Conservation (phyloP, 108 stramenopile species). For the Epithemia pelagica region DNA sequence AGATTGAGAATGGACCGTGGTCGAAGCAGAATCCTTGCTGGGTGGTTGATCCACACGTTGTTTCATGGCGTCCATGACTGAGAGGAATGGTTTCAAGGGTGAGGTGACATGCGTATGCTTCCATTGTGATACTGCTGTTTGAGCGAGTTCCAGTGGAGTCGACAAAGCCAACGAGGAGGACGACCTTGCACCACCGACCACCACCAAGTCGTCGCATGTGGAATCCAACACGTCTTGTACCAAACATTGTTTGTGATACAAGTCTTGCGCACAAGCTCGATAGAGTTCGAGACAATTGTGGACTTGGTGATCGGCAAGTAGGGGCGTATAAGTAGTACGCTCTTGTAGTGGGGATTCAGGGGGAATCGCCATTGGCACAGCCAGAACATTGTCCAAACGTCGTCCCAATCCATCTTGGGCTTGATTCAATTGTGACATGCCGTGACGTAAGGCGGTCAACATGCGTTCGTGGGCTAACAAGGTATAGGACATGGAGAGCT, state of each 20-base stretch:
- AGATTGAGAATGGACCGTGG: too few relatives aligned
- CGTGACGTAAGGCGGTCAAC: conserved; percentile 39
- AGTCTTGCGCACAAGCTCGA: background rate
- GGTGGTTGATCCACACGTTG: too few relatives aligned
- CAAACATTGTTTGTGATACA: background rate
- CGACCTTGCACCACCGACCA: background rate
- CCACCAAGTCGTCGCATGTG: background rate
- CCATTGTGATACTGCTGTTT: background rate
- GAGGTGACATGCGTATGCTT: background rate
- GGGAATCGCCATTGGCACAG: background rate
- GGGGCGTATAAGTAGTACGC: background rate
- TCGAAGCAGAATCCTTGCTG: too few relatives aligned
- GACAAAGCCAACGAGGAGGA: background rate
- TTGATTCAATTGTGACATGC: conserved; percentile 43
- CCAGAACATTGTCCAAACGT: conserved; percentile 42
- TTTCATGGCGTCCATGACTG: too few relatives aligned
- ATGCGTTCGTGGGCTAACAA: conserved; percentile 72
- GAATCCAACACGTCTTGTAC: background rate
- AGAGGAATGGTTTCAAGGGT: background rate
- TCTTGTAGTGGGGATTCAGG: background rate
- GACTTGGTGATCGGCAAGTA: background rate
- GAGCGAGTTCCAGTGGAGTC: background rate
- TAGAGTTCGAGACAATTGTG: background rate
- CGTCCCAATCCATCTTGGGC: conserved; percentile 62
- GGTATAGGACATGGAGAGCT: conserved; percentile 50